Conservation (phyloP, 2,329 filamentous ascomycete genomes). For the Pyricularia sp. region DNA sequence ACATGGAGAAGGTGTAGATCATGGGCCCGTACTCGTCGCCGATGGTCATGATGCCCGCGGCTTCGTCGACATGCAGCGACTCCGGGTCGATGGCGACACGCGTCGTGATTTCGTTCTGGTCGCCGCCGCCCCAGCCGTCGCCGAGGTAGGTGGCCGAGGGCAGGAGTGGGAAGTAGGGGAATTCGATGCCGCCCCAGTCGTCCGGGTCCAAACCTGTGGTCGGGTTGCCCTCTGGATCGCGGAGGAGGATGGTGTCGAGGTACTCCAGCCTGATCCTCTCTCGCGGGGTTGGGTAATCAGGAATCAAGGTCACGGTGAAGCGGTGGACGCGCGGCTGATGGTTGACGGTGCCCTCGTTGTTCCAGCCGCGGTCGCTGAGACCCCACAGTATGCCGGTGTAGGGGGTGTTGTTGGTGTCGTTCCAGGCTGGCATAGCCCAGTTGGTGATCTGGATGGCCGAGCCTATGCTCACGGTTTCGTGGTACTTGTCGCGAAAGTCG, state of each 20-base stretch:
- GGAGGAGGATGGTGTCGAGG: conserved; percentile 55
- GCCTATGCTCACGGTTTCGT: conserved; percentile 60
- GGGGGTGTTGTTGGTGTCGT: conserved; percentile 26
- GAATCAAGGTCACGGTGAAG: conserved; percentile 48
- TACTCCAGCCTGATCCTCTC: conserved; percentile 44
- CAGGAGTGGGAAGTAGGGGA: conserved; percentile 49
- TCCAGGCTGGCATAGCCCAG: conserved; percentile 38
- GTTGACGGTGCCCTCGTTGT: conserved; percentile 61
- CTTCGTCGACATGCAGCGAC: conserved; percentile 48
- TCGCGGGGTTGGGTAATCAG: conserved; percentile 42
- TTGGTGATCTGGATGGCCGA: conserved; percentile 42
- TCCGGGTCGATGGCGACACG: conserved; percentile 56
- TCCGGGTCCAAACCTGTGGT: conserved; percentile 57
- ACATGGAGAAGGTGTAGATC: conserved; percentile 52
- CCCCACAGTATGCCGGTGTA: conserved; percentile 56
- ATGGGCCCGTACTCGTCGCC: conserved; percentile 64
- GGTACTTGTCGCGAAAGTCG: conserved; percentile 54
- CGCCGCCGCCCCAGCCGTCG: conserved; percentile 59
- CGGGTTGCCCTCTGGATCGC: conserved; percentile 51
- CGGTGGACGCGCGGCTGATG: conserved; percentile 61
- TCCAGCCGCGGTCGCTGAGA: conserved; percentile 64
- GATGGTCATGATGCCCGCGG: conserved; percentile 56
- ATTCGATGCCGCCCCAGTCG: conserved; percentile 39
- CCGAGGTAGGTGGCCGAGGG: conserved; percentile 55
- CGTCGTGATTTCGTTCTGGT: conserved; percentile 14